phyloP scores from a whole-genome alignment of 768 basidiomycete species.

The Termitomyces sp. region DNA sequence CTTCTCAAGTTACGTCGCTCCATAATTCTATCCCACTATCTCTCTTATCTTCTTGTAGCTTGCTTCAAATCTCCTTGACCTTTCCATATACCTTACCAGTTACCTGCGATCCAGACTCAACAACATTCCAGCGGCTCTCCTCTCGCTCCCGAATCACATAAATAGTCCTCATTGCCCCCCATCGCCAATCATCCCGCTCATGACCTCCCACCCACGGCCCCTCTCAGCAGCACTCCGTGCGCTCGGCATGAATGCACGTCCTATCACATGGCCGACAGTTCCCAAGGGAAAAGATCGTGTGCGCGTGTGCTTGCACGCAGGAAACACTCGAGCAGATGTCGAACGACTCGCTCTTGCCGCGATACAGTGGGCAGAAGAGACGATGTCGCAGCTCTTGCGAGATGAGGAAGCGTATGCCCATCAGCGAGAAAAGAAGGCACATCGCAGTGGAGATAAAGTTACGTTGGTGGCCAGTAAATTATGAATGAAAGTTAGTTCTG shows the following conservation, averaged over 20 bases:
- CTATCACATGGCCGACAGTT: conserved; percentile 86
- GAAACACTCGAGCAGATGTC: conserved; percentile 62
- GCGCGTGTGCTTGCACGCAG: conserved; percentile 82
- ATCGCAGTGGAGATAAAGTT: not conserved
- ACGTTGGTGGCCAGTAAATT: conserved; percentile 3
- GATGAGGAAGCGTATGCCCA: conserved; percentile 1
- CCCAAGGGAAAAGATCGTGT: conserved; percentile 83
- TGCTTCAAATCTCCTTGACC: conserved; percentile 32
- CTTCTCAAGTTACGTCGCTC: conserved; percentile 34
- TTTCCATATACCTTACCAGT: conserved; percentile 36
- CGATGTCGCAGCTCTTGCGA: conserved; percentile 17
- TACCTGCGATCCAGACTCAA: conserved; percentile 24
- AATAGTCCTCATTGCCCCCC: conserved; percentile 20
- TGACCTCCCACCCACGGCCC: conserved; percentile 70
- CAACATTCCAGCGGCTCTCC: conserved; percentile 27
- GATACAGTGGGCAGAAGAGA: conserved; percentile 39
- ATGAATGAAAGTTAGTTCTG: not conserved
- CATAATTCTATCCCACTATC: not conserved
- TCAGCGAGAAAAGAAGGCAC: not conserved
- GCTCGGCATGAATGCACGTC: conserved; percentile 58
- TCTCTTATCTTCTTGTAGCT: conserved; percentile 17
- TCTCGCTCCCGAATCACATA: conserved; percentile 32
- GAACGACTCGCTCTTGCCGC: conserved; percentile 48
- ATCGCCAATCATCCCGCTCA: conserved; percentile 81
- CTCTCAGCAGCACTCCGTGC: conserved; percentile 62